Conservation (phyloP, 2,329 filamentous ascomycete species). For the Xylariomycetidae sp. region DNA sequence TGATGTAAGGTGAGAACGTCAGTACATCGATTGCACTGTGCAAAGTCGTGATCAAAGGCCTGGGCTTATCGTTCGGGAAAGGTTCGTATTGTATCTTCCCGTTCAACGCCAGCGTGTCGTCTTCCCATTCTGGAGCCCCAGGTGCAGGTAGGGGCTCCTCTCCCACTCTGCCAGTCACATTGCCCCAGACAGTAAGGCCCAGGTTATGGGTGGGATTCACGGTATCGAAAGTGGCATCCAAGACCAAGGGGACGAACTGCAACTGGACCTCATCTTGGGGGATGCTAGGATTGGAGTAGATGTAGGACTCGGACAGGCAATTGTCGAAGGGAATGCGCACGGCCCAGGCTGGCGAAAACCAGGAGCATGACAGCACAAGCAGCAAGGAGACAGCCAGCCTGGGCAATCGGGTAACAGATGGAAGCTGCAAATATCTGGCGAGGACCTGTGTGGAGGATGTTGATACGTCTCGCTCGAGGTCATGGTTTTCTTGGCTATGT, state of each 20-base stretch:
- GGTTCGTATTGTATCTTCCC: slow-evolving; percentile 74
- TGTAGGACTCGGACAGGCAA: slow-evolving; percentile 62
- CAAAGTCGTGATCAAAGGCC: slow-evolving; percentile 63
- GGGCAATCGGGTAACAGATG: slow-evolving; percentile 1
- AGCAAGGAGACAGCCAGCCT: slow-evolving; percentile 15
- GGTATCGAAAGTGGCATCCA: slow-evolving; percentile 69
- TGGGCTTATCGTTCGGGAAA: slow-evolving; percentile 27
- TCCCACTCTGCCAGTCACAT: slow-evolving; percentile 70
- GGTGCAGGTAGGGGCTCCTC: slow-evolving; percentile 52
- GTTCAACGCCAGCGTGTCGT: slow-evolving; percentile 51
- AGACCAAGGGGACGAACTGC: slow-evolving; percentile 72
- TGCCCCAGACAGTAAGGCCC: slow-evolving; percentile 78
- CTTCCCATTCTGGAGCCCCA: slow-evolving; percentile 53
- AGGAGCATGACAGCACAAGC: slow-evolving; percentile 32
- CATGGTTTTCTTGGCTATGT: neutral
- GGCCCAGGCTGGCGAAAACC: slow-evolving; percentile 44
- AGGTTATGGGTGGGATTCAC: slow-evolving; percentile 56
- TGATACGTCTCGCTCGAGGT: too few relatives aligned
- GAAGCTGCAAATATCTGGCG: too few relatives aligned
- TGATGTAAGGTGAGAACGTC: slow-evolving; percentile 64
- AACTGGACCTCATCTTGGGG: slow-evolving; percentile 49
- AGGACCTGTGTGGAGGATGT: too few relatives aligned
- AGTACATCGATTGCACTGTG: slow-evolving; percentile 66
- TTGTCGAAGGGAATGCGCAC: slow-evolving; percentile 76
- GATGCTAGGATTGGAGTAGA: slow-evolving; percentile 32